Percentiles rank a stretch among this genome's conserved stretches.
phyloP scores from a whole-genome alignment of 148 eudicot species.

The Polygonum maritimum region DNA sequence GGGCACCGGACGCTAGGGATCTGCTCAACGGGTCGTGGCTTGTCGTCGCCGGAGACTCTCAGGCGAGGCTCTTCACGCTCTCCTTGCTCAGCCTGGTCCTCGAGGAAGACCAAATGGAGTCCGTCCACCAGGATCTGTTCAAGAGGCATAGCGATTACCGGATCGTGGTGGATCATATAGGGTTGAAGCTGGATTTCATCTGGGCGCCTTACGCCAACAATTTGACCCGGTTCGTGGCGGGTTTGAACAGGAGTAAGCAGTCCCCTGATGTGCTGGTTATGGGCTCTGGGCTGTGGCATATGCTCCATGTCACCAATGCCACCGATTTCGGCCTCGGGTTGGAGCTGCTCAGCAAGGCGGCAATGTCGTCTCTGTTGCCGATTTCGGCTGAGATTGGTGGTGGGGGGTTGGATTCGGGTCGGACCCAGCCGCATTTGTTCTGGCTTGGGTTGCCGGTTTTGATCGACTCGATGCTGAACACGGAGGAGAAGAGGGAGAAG shows the following conservation, averaged over 20 bases:
- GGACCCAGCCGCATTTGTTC: slow-evolving; percentile 60
- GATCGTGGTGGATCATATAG: slow-evolving; percentile 47
- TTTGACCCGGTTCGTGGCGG: slow-evolving; percentile 37
- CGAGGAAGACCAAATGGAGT: slow-evolving; percentile 42
- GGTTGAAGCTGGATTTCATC: slow-evolving; percentile 72
- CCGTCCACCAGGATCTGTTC: slow-evolving; percentile 50
- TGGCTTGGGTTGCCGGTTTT: slow-evolving; percentile 86
- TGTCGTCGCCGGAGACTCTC: slow-evolving; percentile 80
- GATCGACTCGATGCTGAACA: slow-evolving; percentile 73
- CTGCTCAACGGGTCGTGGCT: slow-evolving; percentile 86
- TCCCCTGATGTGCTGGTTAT: slow-evolving; percentile 76
- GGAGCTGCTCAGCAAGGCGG: slow-evolving; percentile 32
- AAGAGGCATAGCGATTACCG: slow-evolving; percentile 89
- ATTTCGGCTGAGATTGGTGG: slow-evolving; percentile 23
- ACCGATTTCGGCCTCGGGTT: slow-evolving; percentile 44
- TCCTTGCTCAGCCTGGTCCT: slow-evolving; percentile 55
- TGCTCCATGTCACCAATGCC: slow-evolving; percentile 61
- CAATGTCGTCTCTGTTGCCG: slow-evolving; percentile 35
- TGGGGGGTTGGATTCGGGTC: slow-evolving; percentile 5
- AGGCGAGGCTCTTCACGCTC: slow-evolving; percentile 52
- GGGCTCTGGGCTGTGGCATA: slow-evolving; percentile 97
- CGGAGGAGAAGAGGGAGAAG: slow-evolving; percentile 72
- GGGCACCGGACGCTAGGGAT: slow-evolving; percentile 45
- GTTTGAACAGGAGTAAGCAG: slow-evolving; percentile 29
- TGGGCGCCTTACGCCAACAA: slow-evolving; percentile 82